These are phyloP conservation scores for Termitomyces sp. DNA, from an alignment of 768 basidiomycete species.

Conservation along the genomic window DNA sequence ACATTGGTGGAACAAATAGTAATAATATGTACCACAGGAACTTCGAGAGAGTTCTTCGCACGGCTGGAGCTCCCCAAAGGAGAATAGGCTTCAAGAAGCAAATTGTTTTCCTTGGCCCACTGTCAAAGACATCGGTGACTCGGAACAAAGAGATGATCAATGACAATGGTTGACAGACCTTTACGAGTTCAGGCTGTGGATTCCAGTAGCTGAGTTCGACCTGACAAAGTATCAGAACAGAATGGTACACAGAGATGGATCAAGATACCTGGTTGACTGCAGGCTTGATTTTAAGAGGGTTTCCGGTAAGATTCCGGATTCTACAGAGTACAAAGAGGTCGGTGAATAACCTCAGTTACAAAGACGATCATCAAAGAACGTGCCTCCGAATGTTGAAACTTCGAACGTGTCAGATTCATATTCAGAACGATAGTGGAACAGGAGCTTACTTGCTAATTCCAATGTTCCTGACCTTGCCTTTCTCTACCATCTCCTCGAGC, in stretches of 20 bases:
- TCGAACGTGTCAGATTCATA: not conserved
- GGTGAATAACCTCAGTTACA: constrained; percentile 7
- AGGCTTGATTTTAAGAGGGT: constrained; percentile 54
- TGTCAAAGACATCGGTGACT: constrained; percentile 17
- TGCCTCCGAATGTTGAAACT: constrained; percentile 61
- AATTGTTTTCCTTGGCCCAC: constrained; percentile 64
- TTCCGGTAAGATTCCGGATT: constrained; percentile 60
- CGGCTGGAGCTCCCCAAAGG: constrained; percentile 63
- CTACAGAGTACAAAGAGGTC: constrained; percentile 20
- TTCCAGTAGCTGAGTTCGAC: constrained; percentile 77
- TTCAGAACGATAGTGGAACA: not conserved
- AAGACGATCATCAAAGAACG: constrained; percentile 13
- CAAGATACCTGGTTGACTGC: constrained; percentile 60
- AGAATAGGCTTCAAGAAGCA: constrained; percentile 75
- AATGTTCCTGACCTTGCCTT: constrained; percentile 75
- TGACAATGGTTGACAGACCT: constrained; percentile 32
- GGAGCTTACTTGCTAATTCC: constrained; percentile 73
- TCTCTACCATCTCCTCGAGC: constrained; percentile 72
- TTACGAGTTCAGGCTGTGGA: constrained; percentile 72
- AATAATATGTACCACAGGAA: constrained; percentile 44
- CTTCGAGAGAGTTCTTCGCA: constrained; percentile 53
- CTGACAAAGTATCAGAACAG: constrained; percentile 6
- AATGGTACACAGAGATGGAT: not conserved
- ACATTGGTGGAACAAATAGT: not conserved
- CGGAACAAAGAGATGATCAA: not conserved